phyloP scores from a whole-genome alignment of 177 flowering plant genomes.

The Telopea speciosissima region DNA sequence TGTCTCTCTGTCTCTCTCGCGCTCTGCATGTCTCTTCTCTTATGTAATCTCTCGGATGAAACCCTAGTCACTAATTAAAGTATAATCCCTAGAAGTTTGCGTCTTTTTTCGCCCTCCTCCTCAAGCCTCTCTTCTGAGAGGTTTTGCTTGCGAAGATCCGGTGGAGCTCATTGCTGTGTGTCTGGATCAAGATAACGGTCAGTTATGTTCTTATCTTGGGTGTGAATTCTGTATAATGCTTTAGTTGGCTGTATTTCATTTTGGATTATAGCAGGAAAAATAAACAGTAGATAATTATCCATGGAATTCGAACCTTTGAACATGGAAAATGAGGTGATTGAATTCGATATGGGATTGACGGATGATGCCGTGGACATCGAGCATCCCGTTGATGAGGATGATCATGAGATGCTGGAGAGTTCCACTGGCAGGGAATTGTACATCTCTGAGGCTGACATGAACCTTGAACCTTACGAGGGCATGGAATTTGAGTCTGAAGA shows the following conservation, averaged over 20 bases:
- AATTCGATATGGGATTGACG: slow-evolving; percentile 57
- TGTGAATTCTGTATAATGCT: neutral
- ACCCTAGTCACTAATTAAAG: neutral
- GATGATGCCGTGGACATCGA: slow-evolving; percentile 38
- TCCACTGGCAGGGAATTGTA: slow-evolving; percentile 22
- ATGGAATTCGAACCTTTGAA: slow-evolving; percentile 22
- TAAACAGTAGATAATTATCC: neutral
- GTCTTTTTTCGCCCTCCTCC: neutral
- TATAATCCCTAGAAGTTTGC: neutral
- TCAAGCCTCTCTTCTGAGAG: neutral
- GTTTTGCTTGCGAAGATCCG: neutral
- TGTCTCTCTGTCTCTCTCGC: neutral
- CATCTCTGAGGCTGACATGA: slow-evolving; percentile 44
- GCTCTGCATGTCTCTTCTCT: neutral
- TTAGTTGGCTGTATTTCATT: neutral
- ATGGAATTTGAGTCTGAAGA: slow-evolving; percentile 94
- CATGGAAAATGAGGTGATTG: slow-evolving; percentile 55
- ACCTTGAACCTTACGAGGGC: slow-evolving; percentile 79
- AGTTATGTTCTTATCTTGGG: neutral
- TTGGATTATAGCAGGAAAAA: neutral
- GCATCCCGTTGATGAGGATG: slow-evolving; percentile 38
- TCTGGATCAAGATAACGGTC: neutral
- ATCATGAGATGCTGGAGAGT: slow-evolving; percentile 18
- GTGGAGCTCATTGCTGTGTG: neutral
- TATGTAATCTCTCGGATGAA: neutral